Evolutionary conservation across 371 early-diverging fungal genomes (phyloP).

Genomic region (Choanephora cucurbitarum): DNA sequence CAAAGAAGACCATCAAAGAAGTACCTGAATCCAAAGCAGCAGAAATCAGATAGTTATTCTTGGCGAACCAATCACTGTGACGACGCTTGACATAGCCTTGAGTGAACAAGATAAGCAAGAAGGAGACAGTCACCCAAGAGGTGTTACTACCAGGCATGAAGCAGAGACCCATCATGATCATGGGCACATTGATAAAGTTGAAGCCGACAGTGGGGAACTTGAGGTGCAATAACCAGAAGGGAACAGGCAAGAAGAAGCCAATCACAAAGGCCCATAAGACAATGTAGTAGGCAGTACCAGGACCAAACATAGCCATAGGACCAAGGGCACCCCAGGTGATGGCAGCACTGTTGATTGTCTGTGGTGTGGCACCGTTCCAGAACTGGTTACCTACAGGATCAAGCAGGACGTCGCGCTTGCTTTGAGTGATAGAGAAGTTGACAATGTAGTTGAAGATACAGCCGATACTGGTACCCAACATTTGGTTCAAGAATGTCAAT

Average conservation of each 20-base stretch:
- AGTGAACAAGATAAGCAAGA: constrained; percentile 39
- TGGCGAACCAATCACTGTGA: constrained; percentile 52
- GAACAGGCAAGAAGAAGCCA: constrained; percentile 31
- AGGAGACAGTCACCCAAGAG: constrained; percentile 43
- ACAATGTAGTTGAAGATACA: constrained; percentile 58
- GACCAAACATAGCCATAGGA: constrained; percentile 69
- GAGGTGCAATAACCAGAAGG: constrained; percentile 34
- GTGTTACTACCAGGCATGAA: constrained; percentile 44
- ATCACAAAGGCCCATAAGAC: constrained; percentile 50
- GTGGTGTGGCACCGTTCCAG: constrained; percentile 54
- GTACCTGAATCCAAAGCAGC: constrained; percentile 65
- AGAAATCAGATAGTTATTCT: constrained; percentile 57
- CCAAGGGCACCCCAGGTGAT: constrained; percentile 79
- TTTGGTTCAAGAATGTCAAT: constrained; percentile 58
- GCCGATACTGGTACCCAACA: constrained; percentile 64
- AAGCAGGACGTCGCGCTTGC: constrained; percentile 41
- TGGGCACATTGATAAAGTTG: constrained; percentile 45
- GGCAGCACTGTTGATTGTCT: constrained; percentile 56
- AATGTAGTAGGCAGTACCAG: constrained; percentile 61
- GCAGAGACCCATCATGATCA: constrained; percentile 51
- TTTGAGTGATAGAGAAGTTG: constrained; percentile 23
- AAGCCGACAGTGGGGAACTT: constrained; percentile 42
- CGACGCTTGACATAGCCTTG: constrained; percentile 50
- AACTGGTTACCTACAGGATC: constrained; percentile 47
- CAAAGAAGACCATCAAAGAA: constrained; percentile 51